These are phyloP conservation scores for Potentilla sterilis DNA, from an alignment of 306 rosid genomes.

Conservation along the genomic window DNA sequence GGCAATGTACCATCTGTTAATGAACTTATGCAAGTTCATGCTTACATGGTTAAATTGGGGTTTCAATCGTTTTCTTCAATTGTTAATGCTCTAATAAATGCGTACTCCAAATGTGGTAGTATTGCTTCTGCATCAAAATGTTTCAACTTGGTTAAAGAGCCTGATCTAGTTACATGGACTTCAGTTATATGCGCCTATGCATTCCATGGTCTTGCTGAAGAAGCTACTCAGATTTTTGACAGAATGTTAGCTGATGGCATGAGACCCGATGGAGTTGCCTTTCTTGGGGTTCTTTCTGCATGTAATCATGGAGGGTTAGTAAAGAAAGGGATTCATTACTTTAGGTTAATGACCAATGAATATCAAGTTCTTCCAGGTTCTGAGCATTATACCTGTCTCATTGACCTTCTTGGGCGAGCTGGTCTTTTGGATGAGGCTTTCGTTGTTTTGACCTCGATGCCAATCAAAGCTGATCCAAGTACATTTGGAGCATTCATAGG, in stretches of 20 bases:
- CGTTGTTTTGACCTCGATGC: constrained; percentile 44
- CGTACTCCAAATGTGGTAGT: constrained; percentile 75
- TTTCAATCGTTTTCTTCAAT: constrained; percentile 51
- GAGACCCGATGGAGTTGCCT: constrained; percentile 54
- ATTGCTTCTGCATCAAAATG: constrained; percentile 48
- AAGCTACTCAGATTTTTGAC: constrained; percentile 56
- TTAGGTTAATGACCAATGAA: constrained; percentile 45
- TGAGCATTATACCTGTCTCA: constrained; percentile 57
- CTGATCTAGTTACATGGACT: constrained; percentile 73
- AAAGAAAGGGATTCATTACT: constrained; percentile 54
- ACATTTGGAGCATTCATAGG: constrained; percentile 65
- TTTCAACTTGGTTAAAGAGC: constrained; percentile 43
- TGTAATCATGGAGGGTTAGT: constrained; percentile 68
- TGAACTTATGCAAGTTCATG: constrained; percentile 58
- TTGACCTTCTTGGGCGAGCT: constrained; percentile 69
- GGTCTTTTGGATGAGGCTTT: constrained; percentile 72
- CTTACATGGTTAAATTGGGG: constrained; percentile 47
- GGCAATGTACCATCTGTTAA: constrained; percentile 43
- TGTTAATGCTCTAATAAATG: constrained; percentile 52
- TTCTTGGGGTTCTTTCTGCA: constrained; percentile 73
- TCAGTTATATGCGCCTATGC: constrained; percentile 66
- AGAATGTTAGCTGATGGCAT: constrained; percentile 53
- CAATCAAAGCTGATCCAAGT: constrained; percentile 46
- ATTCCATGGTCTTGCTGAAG: constrained; percentile 62
- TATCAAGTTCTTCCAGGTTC: constrained; percentile 54